These are phyloP conservation scores for Bassia scoparia DNA, from an alignment of 148 eudicot genomes.

Conservation along the genomic window DNA sequence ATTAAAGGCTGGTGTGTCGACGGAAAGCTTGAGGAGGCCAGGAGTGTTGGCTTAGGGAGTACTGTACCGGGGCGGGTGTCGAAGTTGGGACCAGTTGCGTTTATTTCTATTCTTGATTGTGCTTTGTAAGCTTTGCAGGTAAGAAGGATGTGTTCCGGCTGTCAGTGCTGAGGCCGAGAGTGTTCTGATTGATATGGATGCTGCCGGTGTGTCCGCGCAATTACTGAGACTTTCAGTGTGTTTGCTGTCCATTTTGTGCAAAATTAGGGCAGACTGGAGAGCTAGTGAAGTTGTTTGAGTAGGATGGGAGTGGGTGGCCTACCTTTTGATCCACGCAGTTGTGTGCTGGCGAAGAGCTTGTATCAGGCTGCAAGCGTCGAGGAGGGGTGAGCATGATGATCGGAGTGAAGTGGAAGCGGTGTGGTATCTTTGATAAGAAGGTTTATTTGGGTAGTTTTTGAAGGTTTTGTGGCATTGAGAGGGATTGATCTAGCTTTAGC, in stretches of 20 bases:
- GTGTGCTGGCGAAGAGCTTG: slow-evolving; percentile 67
- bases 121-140: slow-evolving; percentile 84
- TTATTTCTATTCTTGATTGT: slow-evolving; percentile 81
- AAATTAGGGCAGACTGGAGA: slow-evolving; percentile 66
- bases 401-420: slow-evolving; percentile 84
- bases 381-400: slow-evolving; percentile 96
- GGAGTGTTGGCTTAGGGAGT: slow-evolving; percentile 71
- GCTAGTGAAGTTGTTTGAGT: slow-evolving; percentile 55
- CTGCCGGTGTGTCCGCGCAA: slow-evolving; percentile 74
- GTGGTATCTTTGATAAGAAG: slow-evolving; percentile 57
- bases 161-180: slow-evolving; percentile 53
- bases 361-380: slow-evolving; percentile 89
- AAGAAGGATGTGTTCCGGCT: slow-evolving; percentile 68
- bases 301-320: slow-evolving; percentile 97
- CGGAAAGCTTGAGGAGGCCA: slow-evolving; percentile 78
- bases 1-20: slow-evolving; percentile 88
- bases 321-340: slow-evolving; percentile 61
- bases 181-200: slow-evolving; percentile 81
- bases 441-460: slow-evolving; percentile 68
- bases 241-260: slow-evolving; percentile 67
- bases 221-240: slow-evolving; percentile 81
- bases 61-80: slow-evolving; percentile 89
- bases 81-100: slow-evolving; percentile 59
- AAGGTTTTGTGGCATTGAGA: slow-evolving; percentile 86
- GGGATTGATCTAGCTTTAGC: slow-evolving; percentile 85